These are phyloP conservation scores for Spathaspora sp. DNA, from an alignment of 1,139 yeast genomes.

Conservation along the genomic window DNA sequence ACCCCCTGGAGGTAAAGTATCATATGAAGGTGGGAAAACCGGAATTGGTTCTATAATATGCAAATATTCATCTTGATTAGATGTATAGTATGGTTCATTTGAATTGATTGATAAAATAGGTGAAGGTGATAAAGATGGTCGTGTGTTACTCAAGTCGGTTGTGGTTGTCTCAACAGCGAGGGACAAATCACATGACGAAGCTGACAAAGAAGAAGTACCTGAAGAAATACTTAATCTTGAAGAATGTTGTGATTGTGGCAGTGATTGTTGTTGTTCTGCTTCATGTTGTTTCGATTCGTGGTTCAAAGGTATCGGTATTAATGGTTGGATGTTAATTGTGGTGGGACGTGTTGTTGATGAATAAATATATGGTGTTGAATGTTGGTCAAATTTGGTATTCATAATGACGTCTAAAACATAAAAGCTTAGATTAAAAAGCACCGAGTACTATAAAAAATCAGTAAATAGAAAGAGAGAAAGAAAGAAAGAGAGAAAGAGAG, in stretches of 20 bases:
- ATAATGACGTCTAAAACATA: constrained; percentile 3
- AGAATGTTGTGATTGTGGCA: background rate
- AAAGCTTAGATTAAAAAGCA: background rate
- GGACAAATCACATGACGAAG: constrained; percentile 10
- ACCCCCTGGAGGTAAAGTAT: constrained; percentile 46
- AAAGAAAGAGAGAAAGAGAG: background rate
- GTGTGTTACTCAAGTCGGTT: constrained; percentile 5
- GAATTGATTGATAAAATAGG: constrained; percentile 1
- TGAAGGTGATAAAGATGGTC: constrained; percentile 14
- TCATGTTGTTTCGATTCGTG: constrained; percentile 1
- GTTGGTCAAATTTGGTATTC: constrained; percentile 1
- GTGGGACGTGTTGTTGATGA: constrained; percentile 1
- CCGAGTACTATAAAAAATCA: too few species aligned
- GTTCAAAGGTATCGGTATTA: constrained; percentile 6
- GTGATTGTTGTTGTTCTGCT: background rate
- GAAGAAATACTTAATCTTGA: constrained; percentile 4
- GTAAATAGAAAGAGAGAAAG: background rate
- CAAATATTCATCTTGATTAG: constrained; percentile 22
- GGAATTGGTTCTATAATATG: constrained; percentile 52
- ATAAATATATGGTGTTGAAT: background rate
- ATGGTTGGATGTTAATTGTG: constrained; percentile 10
- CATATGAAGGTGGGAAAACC: constrained; percentile 49
- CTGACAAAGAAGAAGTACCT: constrained; percentile 8
- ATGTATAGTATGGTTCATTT: constrained; percentile 1
- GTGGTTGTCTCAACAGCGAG: constrained; percentile 3